A percentile compares a stretch with the other conserved stretches of the same genome.
These are phyloP conservation scores for Mortierella sp. DNA, from an alignment of 371 early-diverging fungal species.

Conservation along the genomic window DNA sequence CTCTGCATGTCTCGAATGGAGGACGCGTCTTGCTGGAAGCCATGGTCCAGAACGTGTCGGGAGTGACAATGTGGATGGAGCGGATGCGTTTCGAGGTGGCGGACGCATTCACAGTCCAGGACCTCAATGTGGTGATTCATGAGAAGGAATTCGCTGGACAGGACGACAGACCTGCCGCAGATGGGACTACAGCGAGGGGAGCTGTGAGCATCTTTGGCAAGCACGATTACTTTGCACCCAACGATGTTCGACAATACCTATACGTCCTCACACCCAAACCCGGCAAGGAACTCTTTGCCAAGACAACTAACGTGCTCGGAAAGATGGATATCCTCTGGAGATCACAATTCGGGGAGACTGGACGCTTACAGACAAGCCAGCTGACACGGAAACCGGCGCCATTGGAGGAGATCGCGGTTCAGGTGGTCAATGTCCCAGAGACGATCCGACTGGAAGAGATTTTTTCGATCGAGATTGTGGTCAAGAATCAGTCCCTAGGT, in stretches of 20 bases:
- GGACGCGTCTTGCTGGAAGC: constrained; percentile 91
- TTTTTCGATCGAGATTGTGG: constrained; percentile 71
- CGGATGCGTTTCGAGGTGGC: constrained; percentile 88
- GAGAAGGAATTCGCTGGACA: constrained; percentile 13
- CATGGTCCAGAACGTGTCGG: constrained; percentile 92
- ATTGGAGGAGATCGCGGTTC: constrained; percentile 83
- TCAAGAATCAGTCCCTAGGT: constrained; percentile 63
- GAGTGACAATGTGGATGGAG: constrained; percentile 87
- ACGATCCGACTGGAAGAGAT: constrained; percentile 72
- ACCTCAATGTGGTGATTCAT: constrained; percentile 70
- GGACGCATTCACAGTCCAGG: constrained; percentile 76
- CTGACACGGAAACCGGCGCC: constrained; percentile 86
- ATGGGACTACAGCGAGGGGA: not conserved
- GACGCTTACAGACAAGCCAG: constrained; percentile 95
- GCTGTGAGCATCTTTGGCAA: constrained; percentile 70
- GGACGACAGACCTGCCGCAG: not conserved
- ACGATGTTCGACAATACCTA: constrained; percentile 92
- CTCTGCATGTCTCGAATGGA: constrained; percentile 57
- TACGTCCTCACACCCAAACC: constrained; percentile 83
- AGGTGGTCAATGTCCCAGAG: constrained; percentile 66
- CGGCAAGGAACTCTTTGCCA: constrained; percentile 71
- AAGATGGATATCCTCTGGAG: constrained; percentile 96
- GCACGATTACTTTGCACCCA: constrained; percentile 72
- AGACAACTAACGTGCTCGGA: constrained; percentile 87
- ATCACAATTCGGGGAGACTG: constrained; percentile 86